These are phyloP conservation scores for Isabelozyma rhagii DNA, from an alignment of 805 yeast species.

Conservation along the genomic window DNA sequence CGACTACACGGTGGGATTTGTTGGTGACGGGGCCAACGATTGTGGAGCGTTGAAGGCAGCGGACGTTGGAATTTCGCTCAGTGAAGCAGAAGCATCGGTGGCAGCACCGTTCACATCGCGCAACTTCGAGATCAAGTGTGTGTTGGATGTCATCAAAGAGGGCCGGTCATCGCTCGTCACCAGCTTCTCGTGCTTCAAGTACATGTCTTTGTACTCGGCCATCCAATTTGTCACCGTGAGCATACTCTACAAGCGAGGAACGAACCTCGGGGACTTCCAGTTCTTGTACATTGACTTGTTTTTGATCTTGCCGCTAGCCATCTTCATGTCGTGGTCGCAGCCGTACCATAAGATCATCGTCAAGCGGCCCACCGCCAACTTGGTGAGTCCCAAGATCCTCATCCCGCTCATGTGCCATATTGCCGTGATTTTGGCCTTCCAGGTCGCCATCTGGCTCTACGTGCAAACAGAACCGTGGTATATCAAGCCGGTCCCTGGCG, in stretches of 20 bases:
- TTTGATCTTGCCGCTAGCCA: constrained; percentile 89
- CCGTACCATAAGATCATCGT: constrained; percentile 59
- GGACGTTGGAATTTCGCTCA: constrained; percentile 91
- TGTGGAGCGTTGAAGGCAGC: constrained; percentile 98
- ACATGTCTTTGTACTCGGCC: constrained; percentile 95
- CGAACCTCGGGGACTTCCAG: constrained; percentile 95
- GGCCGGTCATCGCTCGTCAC: constrained; percentile 95
- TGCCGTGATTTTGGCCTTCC: constrained; percentile 58
- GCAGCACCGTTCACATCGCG: constrained; percentile 98
- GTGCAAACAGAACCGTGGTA: constrained; percentile 72
- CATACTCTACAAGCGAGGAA: constrained; percentile 79
- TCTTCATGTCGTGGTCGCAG: constrained; percentile 96
- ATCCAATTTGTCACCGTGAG: constrained; percentile 90
- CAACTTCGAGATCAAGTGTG: constrained; percentile 87
- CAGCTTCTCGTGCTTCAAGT: constrained; percentile 94
- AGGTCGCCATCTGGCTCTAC: constrained; percentile 60
- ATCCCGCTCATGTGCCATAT: constrained; percentile 82
- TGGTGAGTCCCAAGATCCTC: constrained; percentile 84
- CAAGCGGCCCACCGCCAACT: constrained; percentile 90
- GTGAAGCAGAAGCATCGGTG: constrained; percentile 97
- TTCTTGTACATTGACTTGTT: constrained; percentile 90
- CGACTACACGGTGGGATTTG: constrained; percentile 92
- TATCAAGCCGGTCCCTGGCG: constrained; percentile 73
- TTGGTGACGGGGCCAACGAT: constrained; percentile 99
- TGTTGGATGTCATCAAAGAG: constrained; percentile 83